Evolutionary conservation across 441 rosid species (phyloP), one percentile per base, ranked within the genome.

Genomic region (Theobroma grandiflorum): DNA sequence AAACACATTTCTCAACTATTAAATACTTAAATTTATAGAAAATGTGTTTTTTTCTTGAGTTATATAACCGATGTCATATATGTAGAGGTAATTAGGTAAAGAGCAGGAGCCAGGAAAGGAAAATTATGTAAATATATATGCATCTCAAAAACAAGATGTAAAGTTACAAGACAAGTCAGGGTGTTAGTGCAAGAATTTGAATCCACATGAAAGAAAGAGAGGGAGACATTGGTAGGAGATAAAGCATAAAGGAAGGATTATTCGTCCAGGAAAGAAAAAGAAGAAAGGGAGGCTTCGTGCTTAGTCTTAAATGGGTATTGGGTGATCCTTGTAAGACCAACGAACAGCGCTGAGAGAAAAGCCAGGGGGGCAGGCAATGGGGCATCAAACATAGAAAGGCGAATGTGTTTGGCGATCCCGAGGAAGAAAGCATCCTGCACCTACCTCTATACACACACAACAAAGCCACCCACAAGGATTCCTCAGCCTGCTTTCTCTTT

Each of bases 351-450:
- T 18, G 20, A 74, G 12, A 40, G 26, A 6, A 22, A 55, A 14
- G 33, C 42, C 42, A 22, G 15, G 3, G 74, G n/a, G 15, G 15
- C 31, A 66, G 66, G 74, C n/a, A 10, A 31, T 15, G n/a, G 6
- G 9, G 31, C 59, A 5, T 55, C 55, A 80, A 79, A 77, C 79
- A 80, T 74, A 65, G 81, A 35, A 84, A 85, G 83, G 83, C 79
- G 77, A 82, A 82, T 55, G 81, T 63, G 45, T 71, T 52, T 79
- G 76, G 42, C 47, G 82, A 87, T 87, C 90, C 88, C 90, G 53
- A 87, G 84, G 83, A 83, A 58, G 78, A 82, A 85, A 84, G 62
- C 62, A 50, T 63, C 31, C 33, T 22, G 1, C 2, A 69, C 35
- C 50, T 68, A n/a, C 18, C 18, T 14, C 16, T 6, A 2, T 8